Evolutionary conservation across 495 filamentous ascomycete genomes (phyloP), one percentile per base, ranked within the genome.

Genomic region (Penicillium odoratum): DNA sequence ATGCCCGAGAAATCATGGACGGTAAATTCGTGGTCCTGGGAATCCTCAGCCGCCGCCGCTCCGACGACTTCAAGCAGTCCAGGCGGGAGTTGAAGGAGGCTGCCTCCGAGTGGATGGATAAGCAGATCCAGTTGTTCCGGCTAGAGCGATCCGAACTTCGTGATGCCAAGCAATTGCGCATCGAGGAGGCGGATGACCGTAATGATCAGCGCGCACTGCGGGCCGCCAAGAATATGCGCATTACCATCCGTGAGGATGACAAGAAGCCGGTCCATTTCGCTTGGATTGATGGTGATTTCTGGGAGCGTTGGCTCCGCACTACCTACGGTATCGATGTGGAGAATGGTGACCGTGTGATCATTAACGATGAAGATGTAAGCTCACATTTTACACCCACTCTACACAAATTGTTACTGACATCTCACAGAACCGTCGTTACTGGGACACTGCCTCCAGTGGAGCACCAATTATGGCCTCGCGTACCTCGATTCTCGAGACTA

Each of bases 271-370:
- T 97, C 26, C 81, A 86, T 4, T 98, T 98, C 75, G 94, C 95
- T n/a, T 98, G 95, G 95, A 91, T 98, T 7, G 94, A 98, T 71
- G 92, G 92, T 48, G 85, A 91, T 25, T 97, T 98, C 72, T 98
- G 94, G 94, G 92, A 97, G 70, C 82, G 93, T 38, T 98, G 94
- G 94, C 85, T 98, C 53, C 81, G 92, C 46, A 94, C 86, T 16
- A 97, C 92, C 0, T 98, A 96, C 69, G 94, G 95, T 42, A 88
- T 98, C 60, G 87, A 93, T 64, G 87, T 92, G 26, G 82, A 81
- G 42, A 87, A 91, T 46, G 91, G 92, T 40, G 94, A 98, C 71
- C 82, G 91, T 52, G 92, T 98, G 42, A 89, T 98, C 51, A 93
- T 98, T 72, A 97, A 97, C 59, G 95, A 98, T 69, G 90, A 98